Evolutionary conservation across 768 basidiomycete species (phyloP), one percentile per base, ranked within the genome.

Genomic region (Suillus luteus): DNA sequence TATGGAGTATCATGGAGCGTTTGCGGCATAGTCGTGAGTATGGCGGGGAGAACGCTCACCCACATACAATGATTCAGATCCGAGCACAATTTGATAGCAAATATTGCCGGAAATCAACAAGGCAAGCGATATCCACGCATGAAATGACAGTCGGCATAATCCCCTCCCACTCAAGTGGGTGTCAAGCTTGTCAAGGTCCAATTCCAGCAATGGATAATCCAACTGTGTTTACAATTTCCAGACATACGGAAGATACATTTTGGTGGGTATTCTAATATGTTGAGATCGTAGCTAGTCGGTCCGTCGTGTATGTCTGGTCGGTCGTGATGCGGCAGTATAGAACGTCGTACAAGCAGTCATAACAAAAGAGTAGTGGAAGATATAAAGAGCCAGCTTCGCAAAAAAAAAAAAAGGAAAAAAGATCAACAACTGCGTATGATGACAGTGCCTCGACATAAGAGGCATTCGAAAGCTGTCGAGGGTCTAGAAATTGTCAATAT

Each of bases 171-270:
- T 35, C 6, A 35, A 35, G 33, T 35, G 33, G 33, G 33, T 7
- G 33, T 33, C 33, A 33, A 48, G 12, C n/a, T n/a, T n/a, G n/a
- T n/a, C n/a, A n/a, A n/a, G n/a, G 12, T 22, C 15, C 12, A 52
- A 19, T 52, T 52, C 7, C 14, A 38, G 12, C 12, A 58, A 38
- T 24, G 41, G 38, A 31, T 58, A 41, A 41, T 27, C 41, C n/a
- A 58, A 41, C 19, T 22, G 59, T 33, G 17, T 60, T 61, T 59
- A 59, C 58, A n/a, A 57, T 33, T 59, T 33, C 31, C 27, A 59
- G 31, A 54, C 60, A 61, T 27, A 61, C 35, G 19, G 17, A 62
- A 51, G 59, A 66, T 69, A 65, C 66, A 69, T 73, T 65, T 65
- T 52, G 59, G 35, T 35, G 35, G 41, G 40, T 44, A 59, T 64